Evolutionary conservation across 1,139 yeast genomes (phyloP).

Genomic region (Starmera stellimalicola): DNA sequence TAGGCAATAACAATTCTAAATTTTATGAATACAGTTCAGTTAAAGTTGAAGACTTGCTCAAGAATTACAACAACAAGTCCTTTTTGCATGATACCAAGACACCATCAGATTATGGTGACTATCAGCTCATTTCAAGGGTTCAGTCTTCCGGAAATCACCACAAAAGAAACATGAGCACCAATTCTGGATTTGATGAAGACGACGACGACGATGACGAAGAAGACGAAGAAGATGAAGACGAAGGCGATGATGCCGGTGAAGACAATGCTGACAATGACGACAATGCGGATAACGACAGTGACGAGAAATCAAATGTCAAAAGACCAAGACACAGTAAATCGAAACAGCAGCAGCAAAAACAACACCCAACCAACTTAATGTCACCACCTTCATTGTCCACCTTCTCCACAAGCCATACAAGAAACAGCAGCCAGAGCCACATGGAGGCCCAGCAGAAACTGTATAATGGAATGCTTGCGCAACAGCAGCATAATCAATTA

Average conservation of each 20-base stretch:
- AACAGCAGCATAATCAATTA: conserved; percentile 10
- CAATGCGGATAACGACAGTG: conserved; percentile 6
- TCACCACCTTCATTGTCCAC: background rate
- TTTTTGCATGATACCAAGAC: conserved; percentile 47
- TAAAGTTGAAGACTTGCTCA: conserved; percentile 51
- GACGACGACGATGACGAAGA: conserved; percentile 19
- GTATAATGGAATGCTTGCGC: background rate
- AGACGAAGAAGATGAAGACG: conserved; percentile 20
- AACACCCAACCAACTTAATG: background rate
- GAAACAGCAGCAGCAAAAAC: background rate
- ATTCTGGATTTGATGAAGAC: conserved; percentile 11
- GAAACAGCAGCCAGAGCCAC: background rate
- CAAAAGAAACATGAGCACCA: conserved; percentile 9
- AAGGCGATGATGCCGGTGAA: conserved; percentile 17
- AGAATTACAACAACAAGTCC: conserved; percentile 34
- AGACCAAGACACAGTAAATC: conserved; percentile 1
- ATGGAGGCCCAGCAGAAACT: background rate
- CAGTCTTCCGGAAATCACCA: conserved; percentile 7
- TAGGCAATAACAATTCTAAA: conserved; percentile 70
- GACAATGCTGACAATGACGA: conserved; percentile 14
- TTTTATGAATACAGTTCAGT: conserved; percentile 77
- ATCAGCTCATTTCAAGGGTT: conserved; percentile 24
- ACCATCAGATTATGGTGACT: conserved; percentile 47
- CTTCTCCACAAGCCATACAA: background rate
- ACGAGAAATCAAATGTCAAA: conserved; percentile 6